These are phyloP conservation scores for Lyophyllum semitale DNA, from an alignment of 768 basidiomycete genomes.

Conservation along the genomic window DNA sequence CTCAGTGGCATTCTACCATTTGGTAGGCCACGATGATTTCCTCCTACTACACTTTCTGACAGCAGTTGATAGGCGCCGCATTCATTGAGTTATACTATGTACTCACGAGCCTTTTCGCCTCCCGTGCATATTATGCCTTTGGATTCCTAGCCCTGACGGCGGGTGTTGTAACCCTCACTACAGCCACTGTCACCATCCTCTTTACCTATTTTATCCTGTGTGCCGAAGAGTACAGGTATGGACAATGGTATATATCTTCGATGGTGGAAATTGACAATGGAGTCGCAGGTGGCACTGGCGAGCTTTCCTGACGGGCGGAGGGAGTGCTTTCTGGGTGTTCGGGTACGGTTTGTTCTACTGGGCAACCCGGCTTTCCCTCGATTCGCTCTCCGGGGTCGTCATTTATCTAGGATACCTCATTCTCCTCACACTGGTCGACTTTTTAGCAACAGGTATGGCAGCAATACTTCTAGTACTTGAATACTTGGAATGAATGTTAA, in stretches of 20 bases:
- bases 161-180: conserved; percentile 79
- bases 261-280: conserved; percentile 1
- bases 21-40: conserved; percentile 45
- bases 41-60: conserved; percentile 6
- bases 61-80: conserved; percentile 67
- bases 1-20: conserved; percentile 94
- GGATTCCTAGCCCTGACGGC: conserved; percentile 92
- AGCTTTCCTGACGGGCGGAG: conserved; percentile 88
- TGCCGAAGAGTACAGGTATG: conserved; percentile 89
- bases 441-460: conserved; percentile 78
- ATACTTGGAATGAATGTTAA: too few species aligned
- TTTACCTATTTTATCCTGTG: conserved; percentile 92
- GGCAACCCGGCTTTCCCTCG: conserved; percentile 83
- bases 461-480: not conserved
- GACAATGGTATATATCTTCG: not conserved
- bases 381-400: conserved; percentile 76
- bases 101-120: conserved; percentile 88
- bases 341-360: conserved; percentile 89
- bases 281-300: conserved; percentile 90
- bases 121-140: conserved; percentile 93
- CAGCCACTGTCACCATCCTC: conserved; percentile 87
- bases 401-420: conserved; percentile 92
- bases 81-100: conserved; percentile 96
- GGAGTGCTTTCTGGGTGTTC: conserved; percentile 89
- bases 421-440: conserved; percentile 80